Evolutionary conservation across 2,329 filamentous ascomycete species (phyloP), one percentile per base, ranked within the genome.

Genomic region (Stagonosporopsis chrysanthemi): DNA sequence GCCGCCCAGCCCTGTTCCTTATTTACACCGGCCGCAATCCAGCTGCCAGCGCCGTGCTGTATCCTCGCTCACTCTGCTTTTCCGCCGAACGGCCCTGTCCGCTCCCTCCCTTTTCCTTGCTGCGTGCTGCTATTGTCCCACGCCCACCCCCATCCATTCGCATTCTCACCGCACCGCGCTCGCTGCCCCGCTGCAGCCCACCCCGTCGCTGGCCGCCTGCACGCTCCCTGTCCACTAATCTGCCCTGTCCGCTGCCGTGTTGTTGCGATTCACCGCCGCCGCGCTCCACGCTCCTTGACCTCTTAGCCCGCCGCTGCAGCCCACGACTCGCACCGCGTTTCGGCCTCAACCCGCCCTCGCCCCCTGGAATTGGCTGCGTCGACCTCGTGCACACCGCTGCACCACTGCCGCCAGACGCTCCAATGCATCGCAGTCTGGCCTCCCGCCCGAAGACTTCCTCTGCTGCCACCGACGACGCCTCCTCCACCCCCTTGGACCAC

Each of bases 371-470:
- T 29, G 55, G 22, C 45, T 52, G 43, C 42, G 39, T 36, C 22
- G 15, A 17, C 31, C 38, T 46, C 42, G 50, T 55, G 50, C 56
- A 55, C 56, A 52, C 56, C 51, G 50, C 51, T 42, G 42, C 51
- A 39, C 36, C 36, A 17, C 36, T 39, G 36, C 36, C 36, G n/a
- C 35, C 36, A 22, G 63, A 68, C 59, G 62, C 66, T 62, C 62
- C 66, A 63, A 75, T 74, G 70, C 67, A 75, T 70, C 74, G 70
- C 66, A 70, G 68, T 51, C 70, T 76, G 63, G 66, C 73, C 51
- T 74, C 74, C 63, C 72, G 75, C 39, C 75, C 75, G 42, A 76
- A 75, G 64, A 76, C 75, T 19, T 75, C 73, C 45, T 80, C 83
- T 65, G 76, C 80, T 66, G 75, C 76, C 63, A 73, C 78, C 73